phyloP scores from a whole-genome alignment of 257 asterid species.

The Misopates orontium region DNA sequence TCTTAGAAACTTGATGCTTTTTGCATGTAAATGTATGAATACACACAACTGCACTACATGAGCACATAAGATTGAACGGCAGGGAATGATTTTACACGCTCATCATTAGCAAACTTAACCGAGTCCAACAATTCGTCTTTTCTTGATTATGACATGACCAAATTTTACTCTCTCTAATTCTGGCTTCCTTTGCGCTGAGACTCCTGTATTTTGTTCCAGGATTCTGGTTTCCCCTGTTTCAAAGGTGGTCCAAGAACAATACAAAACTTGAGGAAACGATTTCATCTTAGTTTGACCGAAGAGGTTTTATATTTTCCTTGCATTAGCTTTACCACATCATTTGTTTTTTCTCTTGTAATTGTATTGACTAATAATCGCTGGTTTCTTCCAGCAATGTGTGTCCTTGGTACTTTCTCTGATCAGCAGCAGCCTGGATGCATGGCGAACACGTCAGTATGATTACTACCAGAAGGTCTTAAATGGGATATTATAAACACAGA shows the following conservation, averaged over 20 bases:
- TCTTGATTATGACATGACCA: not conserved
- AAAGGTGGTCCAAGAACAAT: conserved; percentile 96
- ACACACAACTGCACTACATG: no score
- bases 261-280: conserved; percentile 95
- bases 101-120: not conserved
- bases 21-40: no score
- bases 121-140: not conserved
- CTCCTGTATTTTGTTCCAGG: conserved; percentile 47
- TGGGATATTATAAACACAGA: conserved; percentile 75
- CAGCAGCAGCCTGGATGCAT: conserved; percentile 99
- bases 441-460: conserved; percentile 98
- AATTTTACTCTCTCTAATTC: not conserved
- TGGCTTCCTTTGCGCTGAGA: conserved; percentile 19
- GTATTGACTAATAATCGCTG: conserved; percentile 18
- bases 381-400: conserved; percentile 88
- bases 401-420: conserved; percentile 97
- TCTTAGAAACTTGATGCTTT: no score
- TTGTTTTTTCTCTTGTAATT: conserved; percentile 9
- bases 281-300: conserved; percentile 95
- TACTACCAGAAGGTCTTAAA: conserved; percentile 94
- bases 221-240: conserved; percentile 98
- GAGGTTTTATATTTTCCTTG: conserved; percentile 60
- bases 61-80: no score
- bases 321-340: conserved; percentile 18
- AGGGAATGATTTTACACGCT: no score